Evolutionary conservation across 257 asterid species (phyloP).

Genomic region (Solanum acaule): DNA sequence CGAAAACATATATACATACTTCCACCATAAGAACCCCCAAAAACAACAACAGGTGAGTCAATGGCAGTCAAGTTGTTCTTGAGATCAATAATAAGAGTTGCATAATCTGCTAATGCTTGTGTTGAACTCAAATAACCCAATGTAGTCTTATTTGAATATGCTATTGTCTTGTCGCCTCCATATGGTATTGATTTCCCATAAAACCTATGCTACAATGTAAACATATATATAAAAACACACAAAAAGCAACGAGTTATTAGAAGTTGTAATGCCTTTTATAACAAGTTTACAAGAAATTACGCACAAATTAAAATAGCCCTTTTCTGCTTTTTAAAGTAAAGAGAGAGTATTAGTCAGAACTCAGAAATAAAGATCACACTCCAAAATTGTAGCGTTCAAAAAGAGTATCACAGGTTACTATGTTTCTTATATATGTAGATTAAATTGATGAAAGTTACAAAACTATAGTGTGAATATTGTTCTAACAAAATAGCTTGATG

Average conservation of each 20-base stretch:
- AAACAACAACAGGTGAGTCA: constrained; percentile 70
- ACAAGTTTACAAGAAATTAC: neutral
- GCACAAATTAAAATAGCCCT: neutral
- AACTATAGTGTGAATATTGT: neutral
- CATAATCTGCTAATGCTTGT: constrained; percentile 90
- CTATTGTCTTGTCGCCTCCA: constrained; percentile 46
- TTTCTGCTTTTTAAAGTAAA: neutral
- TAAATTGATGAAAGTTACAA: neutral
- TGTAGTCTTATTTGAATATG: constrained; percentile 63
- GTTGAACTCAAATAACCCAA: constrained; percentile 77
- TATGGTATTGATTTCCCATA: constrained; percentile 83
- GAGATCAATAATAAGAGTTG: constrained; percentile 59
- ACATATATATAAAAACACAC: neutral
- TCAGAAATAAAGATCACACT: neutral
- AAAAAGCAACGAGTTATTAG: neutral
- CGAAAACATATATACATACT: constrained; percentile 27
- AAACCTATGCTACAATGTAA: constrained; percentile 63
- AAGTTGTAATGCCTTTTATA: neutral
- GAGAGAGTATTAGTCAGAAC: neutral
- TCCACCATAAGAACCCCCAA: constrained; percentile 98
- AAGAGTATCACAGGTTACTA: no score
- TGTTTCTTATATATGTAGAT: neutral
- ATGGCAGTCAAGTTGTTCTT: constrained; percentile 56
- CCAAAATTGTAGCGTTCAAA: neutral
- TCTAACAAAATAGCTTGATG: neutral